Base-by-base conservation (phyloP, 2,329 filamentous ascomycete genomes). In the Sporothrix curviconia region DNA sequence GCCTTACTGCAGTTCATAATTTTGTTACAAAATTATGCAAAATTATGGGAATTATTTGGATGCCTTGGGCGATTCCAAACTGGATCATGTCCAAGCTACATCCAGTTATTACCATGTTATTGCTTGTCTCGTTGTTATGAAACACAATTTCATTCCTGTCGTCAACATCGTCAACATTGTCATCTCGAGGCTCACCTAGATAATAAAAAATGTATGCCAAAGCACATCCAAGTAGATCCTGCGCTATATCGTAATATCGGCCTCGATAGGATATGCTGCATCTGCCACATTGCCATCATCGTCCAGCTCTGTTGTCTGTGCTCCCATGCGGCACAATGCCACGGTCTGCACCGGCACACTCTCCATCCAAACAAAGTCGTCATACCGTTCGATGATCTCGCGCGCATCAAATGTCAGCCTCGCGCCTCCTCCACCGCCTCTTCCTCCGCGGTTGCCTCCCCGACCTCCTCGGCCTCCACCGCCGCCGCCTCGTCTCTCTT, bases 251-350 rank as follows among this genome's bases (percentile, higher is more conserved):
- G 57, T 66, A 36, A 80, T 71, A 65, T 80, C 77, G 4, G 74
- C 78, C 62, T 74, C 80, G 8, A 80, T 77, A 61, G 80, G 78
- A 59, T 83, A 84, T 12, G 69, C 77, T 61, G 74, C 75, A 55
- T 81, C 78, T 9, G 78, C 80, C 2, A 78, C 75, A 19, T 68
- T 67, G 1, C 72, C 72, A 36, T 78, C 72, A 7, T 80, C 74
- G 28, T 82, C 70, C 17, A 74, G 73, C 64, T 81, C 84, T 76
- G 85, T 87, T 14, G 59, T 22, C 36, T 43, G 47, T 9, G 90
- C 90, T 0, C 92, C 90, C 92, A 96, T 96, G 67, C 83, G 84
- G 68, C 90, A 96, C 37, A 96, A 85, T 50, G 86, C 84, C 40
- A 96, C 72, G 59, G 76, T 81, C 57, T 90, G 83, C n/a, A 96